Percentiles rank a stretch among this genome's conserved stretches.
These are phyloP conservation scores for Besnoitia besnoiti DNA, from an alignment of 169 alveolate species.

Conservation along the genomic window DNA sequence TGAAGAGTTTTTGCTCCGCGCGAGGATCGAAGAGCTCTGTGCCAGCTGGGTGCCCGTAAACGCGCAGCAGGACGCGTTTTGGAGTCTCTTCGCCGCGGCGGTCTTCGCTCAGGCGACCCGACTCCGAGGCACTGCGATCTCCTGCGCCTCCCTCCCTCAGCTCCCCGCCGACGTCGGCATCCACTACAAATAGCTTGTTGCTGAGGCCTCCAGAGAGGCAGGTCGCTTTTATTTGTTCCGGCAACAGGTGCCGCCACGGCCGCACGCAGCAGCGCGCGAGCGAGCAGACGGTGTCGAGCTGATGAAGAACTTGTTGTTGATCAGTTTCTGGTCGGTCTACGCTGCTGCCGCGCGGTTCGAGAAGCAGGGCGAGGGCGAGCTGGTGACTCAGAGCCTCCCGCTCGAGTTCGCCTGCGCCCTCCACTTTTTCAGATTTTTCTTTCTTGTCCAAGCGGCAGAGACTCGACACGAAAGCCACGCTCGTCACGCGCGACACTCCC, in stretches of 20 bases:
- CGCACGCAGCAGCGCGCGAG: neutral
- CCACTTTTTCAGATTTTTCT: no score
- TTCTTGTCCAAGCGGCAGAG: no score
- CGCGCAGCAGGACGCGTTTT: slow-evolving; percentile 32
- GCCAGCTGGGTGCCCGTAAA: slow-evolving; percentile 55
- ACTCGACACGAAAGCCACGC: no score
- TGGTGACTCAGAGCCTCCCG: no score
- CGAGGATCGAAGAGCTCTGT: slow-evolving; percentile 45
- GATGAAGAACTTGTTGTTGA: neutral
- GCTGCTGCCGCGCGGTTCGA: no score
- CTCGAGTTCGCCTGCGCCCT: no score
- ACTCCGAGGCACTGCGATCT: neutral
- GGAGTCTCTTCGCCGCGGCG: neutral
- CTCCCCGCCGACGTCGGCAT: neutral
- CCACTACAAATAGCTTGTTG: slow-evolving; percentile 53
- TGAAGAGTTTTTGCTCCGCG: slow-evolving; percentile 49
- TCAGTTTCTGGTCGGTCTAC: neutral
- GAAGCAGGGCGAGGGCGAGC: no score
- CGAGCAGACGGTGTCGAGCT: neutral
- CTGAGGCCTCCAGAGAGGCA: slow-evolving; percentile 54
- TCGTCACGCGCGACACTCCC: no score
- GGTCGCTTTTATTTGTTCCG: neutral
- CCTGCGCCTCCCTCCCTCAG: neutral
- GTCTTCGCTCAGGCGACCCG: neutral
- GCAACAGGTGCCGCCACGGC: neutral